phyloP scores from a whole-genome alignment of 768 basidiomycete genomes.

The Boletus sensibilis region DNA sequence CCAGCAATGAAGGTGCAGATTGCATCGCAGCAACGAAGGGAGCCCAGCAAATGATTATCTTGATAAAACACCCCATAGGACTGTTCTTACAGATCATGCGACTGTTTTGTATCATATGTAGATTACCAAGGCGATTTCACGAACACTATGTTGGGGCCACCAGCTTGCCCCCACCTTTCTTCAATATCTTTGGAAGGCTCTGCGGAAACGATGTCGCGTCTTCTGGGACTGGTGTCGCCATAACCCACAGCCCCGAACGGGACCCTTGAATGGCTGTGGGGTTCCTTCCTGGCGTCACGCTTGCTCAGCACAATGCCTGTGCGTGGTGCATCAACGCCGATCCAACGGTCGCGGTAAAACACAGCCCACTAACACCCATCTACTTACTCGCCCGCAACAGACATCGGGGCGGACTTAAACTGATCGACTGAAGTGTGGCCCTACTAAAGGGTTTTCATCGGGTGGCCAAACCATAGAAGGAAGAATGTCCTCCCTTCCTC shows the following conservation, averaged over 20 bases:
- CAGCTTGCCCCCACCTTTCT: background rate
- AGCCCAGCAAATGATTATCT: constrained; percentile 3
- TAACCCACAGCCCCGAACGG: background rate
- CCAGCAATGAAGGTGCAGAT: constrained; percentile 23
- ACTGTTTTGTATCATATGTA: constrained; percentile 6
- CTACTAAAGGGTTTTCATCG: too few species aligned
- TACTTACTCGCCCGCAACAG: too few species aligned
- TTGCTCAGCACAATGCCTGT: background rate
- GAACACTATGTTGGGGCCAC: background rate
- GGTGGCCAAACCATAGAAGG: too few species aligned
- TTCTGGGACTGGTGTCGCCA: background rate
- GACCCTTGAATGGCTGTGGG: background rate
- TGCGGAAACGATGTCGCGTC: background rate
- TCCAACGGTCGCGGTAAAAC: background rate
- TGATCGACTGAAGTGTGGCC: too few species aligned
- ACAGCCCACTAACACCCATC: too few species aligned
- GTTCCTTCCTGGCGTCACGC: background rate
- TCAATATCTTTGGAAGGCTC: background rate
- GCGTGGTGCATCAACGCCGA: background rate
- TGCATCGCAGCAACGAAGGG: constrained; percentile 6
- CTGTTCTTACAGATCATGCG: background rate
- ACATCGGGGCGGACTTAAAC: too few species aligned
- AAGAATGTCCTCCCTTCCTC: too few species aligned
- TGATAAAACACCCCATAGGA: background rate
- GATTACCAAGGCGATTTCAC: background rate